Evolutionary conservation across 2,329 filamentous ascomycete genomes (phyloP).

Genomic region (Claviceps purpurea): DNA sequence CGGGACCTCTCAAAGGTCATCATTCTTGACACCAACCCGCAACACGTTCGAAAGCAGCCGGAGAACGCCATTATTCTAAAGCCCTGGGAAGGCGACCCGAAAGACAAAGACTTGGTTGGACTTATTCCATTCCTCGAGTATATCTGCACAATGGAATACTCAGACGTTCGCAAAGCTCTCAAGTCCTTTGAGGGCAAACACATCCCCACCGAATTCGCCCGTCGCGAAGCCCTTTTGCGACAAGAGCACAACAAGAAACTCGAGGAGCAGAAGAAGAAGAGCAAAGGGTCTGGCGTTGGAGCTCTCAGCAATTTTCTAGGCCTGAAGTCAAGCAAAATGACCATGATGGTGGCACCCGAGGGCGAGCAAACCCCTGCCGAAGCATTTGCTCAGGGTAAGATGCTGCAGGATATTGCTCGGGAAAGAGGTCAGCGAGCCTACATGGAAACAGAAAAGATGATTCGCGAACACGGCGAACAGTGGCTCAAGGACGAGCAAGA

Average conservation of each 20-base stretch:
- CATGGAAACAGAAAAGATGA: conserved; percentile 77
- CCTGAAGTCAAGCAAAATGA: conserved; percentile 57
- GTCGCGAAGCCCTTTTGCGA: conserved; percentile 72
- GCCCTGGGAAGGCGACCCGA: conserved; percentile 74
- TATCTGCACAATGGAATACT: conserved; percentile 82
- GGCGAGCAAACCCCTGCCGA: conserved; percentile 61
- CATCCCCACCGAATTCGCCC: conserved; percentile 82
- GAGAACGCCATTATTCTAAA: conserved; percentile 88
- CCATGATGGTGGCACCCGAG: conserved; percentile 43
- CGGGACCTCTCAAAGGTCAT: conserved; percentile 91
- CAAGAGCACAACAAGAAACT: conserved; percentile 73
- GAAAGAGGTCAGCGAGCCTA: conserved; percentile 88
- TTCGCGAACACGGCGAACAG: conserved; percentile 83
- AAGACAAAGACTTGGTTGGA: conserved; percentile 75
- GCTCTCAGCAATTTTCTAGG: conserved; percentile 62
- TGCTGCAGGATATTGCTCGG: conserved; percentile 87
- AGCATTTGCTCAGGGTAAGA: conserved; percentile 83
- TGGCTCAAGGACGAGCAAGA: conserved; percentile 91
- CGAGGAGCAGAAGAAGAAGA: conserved; percentile 52
- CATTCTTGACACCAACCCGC: conserved; percentile 74
- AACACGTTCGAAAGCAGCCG: conserved; percentile 80
- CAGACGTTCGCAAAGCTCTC: conserved; percentile 74
- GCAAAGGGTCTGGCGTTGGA: conserved; percentile 46
- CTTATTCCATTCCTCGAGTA: conserved; percentile 97
- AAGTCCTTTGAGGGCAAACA: conserved; percentile 81